phyloP scores from a whole-genome alignment of 2,329 filamentous ascomycete species.

The Chrysoporthe puriensis region DNA sequence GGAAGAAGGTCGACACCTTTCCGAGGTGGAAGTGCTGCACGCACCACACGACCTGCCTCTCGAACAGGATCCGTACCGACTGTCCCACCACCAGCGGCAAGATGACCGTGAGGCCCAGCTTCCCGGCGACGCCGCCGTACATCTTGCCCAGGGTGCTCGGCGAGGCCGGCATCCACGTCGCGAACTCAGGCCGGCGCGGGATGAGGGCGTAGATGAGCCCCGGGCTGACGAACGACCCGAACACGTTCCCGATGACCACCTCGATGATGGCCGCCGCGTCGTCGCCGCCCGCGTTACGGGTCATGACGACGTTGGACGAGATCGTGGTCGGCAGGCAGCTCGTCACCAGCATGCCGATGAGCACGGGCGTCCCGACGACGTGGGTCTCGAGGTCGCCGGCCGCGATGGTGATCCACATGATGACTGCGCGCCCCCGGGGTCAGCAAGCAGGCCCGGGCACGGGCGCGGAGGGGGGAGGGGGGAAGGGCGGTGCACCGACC shows the following conservation, averaged over 20 bases:
- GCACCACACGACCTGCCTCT: constrained; percentile 55
- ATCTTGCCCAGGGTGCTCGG: constrained; percentile 60
- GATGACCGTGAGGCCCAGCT: constrained; percentile 69
- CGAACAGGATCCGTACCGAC: constrained; percentile 53
- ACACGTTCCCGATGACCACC: constrained; percentile 70
- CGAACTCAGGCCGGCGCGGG: constrained; percentile 53
- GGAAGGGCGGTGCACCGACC: constrained; percentile 40
- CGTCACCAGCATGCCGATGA: constrained; percentile 69
- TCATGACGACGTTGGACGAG: constrained; percentile 76
- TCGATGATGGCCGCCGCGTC: constrained; percentile 68
- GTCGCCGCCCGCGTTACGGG: constrained; percentile 68
- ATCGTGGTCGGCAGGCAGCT: constrained; percentile 75
- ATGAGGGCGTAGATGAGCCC: constrained; percentile 66
- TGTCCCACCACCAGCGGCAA: constrained; percentile 68
- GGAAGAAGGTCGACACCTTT: constrained; percentile 52
- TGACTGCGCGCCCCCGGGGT: constrained; percentile 36
- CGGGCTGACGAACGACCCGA: constrained; percentile 70
- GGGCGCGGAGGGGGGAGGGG: neutral
- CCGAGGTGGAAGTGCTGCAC: constrained; percentile 58
- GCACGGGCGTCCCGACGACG: constrained; percentile 64
- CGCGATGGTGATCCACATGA: constrained; percentile 52
- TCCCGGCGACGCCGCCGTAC: constrained; percentile 69
- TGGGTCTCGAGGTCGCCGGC: constrained; percentile 53
- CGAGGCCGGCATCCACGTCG: constrained; percentile 57
- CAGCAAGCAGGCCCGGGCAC: constrained; percentile 17